Conservation (phyloP, 768 basidiomycete genomes). For the Pisolithus microcarpus region DNA sequence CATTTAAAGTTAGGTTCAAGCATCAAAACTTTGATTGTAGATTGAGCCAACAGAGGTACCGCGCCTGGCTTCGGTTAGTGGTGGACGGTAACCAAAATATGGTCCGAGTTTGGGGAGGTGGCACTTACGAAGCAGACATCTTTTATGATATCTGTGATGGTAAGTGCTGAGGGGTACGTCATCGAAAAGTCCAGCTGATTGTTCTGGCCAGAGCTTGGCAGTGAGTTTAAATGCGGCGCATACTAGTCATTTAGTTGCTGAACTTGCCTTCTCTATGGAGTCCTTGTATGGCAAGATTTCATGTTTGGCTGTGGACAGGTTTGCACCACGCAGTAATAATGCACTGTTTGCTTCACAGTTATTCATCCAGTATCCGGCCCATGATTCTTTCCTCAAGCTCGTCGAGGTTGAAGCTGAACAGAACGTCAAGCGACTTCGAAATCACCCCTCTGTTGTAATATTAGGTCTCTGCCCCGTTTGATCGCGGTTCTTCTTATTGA, state of each 20-base stretch:
- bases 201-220: conserved; percentile 50
- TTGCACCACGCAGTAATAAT: background rate
- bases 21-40: conserved; percentile 21
- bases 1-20: background rate
- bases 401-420: conserved; percentile 76
- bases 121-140: conserved; percentile 72
- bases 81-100: conserved; percentile 92
- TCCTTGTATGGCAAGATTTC: conserved; percentile 97
- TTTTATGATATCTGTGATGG: conserved; percentile 87
- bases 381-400: conserved; percentile 68
- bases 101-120: conserved; percentile 93
- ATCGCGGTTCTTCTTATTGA: background rate
- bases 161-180: conserved; percentile 18
- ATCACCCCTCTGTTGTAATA: conserved; percentile 87
- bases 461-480: conserved; percentile 45
- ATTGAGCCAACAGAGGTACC: conserved; percentile 51
- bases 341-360: conserved; percentile 1
- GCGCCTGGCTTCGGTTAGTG: conserved; percentile 76
- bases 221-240: conserved; percentile 32
- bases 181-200: conserved; percentile 2
- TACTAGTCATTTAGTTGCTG: conserved; percentile 13
- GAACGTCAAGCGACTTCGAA: conserved; percentile 74
- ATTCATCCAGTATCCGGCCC: conserved; percentile 69
- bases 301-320: conserved; percentile 95
- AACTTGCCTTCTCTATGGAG: conserved; percentile 24